Conservation (phyloP, 1,284 basidiomycete genomes). For the Ustilago vetiveriae region DNA sequence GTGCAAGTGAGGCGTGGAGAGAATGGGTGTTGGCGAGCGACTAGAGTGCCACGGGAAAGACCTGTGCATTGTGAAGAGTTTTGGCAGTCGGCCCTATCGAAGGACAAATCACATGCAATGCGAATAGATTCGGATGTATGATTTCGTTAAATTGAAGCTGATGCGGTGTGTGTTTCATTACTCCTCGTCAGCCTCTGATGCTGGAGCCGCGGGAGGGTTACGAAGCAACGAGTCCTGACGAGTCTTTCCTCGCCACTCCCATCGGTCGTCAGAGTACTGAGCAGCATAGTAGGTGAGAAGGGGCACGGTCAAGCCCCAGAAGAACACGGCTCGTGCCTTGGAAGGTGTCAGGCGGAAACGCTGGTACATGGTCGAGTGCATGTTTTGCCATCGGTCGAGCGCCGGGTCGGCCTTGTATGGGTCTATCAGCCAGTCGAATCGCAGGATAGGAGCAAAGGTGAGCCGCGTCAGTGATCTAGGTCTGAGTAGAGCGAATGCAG, state of each 20-base stretch:
- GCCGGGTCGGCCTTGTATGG: slow-evolving; percentile 64
- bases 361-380: slow-evolving; percentile 65
- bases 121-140: not conserved
- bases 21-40: slow-evolving; percentile 54
- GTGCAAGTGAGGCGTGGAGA: slow-evolving; percentile 27
- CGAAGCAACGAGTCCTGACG: slow-evolving; percentile 48
- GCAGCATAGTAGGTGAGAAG: slow-evolving; percentile 48
- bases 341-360: slow-evolving; percentile 58
- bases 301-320: slow-evolving; percentile 57
- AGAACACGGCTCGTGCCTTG: slow-evolving; percentile 43
- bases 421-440: no score
- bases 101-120: not conserved
- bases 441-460: no score
- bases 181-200: slow-evolving; percentile 21
- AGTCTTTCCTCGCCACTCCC: slow-evolving; percentile 59
- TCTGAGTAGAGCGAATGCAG: not conserved
- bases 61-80: no score
- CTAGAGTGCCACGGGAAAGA: no score
- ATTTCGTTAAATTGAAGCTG: no score
- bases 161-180: no score
- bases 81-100: no score
- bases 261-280: slow-evolving; percentile 47
- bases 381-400: slow-evolving; percentile 62
- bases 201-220: slow-evolving; percentile 32
- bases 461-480: not conserved